Base-by-base conservation (phyloP, 805 yeast species). In the Komagataella ulmi region DNA sequence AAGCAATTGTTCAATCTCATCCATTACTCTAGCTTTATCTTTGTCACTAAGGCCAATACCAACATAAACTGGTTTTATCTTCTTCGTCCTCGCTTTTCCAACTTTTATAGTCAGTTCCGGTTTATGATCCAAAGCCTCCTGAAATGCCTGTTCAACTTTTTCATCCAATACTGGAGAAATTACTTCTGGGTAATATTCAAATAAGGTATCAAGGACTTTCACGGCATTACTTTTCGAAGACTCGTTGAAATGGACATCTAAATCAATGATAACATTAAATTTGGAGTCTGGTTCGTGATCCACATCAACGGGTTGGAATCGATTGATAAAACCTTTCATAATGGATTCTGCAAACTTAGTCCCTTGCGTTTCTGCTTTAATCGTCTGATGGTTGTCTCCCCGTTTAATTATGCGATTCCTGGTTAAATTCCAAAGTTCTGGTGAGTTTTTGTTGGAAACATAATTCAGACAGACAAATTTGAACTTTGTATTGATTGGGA, bases 361-460 rank as follows among this genome's bases (percentile, higher is more conserved):
- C 7, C 82, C 80, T 52, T 75, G 72, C 3, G 65, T 59, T 0
- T 60, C 63, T 3, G 71, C 73, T 56, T 83, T 80, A 44, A 93
- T 86, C 1, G 90, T 80, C 63, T 86, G 96, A 63, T 93, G 99
- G 56, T 86, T 83, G 60, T 89, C 89, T 2, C 97, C 97, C 58
- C 99, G 74, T 2, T 61, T 60, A 5, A 71, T 49, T 0, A 91
- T 84, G 52, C 97, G 72, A 0, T 69, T 63, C 7, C 68, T 64
- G 0, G 97, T 86, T 0, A 80, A 54, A 2, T 69, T 57, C 75
- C 79, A 76, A 1, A 81, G 57, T 4, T 64, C 57, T 3, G 65
- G 56, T 46, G 61, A 59, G 3, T 55, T 52, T 5, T 49, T 49
- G 6, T 55, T 45, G 0, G 76, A 73, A 6, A 82, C 64, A 61